Percentiles rank a stretch among this genome's conserved stretches.
Evolutionary conservation across 306 rosid genomes (phyloP).

Genomic region (Hylodesmum podocarpum): DNA sequence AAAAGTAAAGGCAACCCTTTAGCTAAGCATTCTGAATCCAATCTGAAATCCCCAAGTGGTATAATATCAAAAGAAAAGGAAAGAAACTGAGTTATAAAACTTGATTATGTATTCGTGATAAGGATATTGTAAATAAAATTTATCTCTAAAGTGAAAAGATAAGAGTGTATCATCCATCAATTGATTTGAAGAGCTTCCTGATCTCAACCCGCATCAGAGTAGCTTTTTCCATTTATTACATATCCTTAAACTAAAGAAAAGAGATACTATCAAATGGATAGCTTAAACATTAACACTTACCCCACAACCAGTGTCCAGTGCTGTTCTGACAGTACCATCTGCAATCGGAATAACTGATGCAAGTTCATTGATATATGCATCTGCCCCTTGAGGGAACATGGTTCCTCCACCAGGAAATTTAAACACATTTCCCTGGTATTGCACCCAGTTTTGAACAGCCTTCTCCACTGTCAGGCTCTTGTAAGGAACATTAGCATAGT

Average conservation of each 20-base stretch:
- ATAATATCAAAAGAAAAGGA: neutral
- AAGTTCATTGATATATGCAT: slow-evolving; percentile 90
- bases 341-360: slow-evolving; percentile 82
- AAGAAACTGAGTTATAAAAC: neutral
- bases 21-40: neutral
- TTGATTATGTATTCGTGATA: neutral
- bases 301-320: slow-evolving; percentile 95
- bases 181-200: neutral
- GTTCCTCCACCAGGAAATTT: slow-evolving; percentile 99
- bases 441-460: slow-evolving; percentile 95
- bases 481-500: slow-evolving; percentile 89
- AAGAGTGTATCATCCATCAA: neutral
- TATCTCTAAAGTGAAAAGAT: neutral
- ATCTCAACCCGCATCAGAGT: neutral
- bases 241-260: neutral
- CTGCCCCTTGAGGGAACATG: slow-evolving; percentile 95
- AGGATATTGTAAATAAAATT: neutral
- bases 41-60: neutral
- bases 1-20: neutral
- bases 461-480: slow-evolving; percentile 89
- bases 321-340: slow-evolving; percentile 89
- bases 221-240: neutral
- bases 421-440: slow-evolving; percentile 83
- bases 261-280: neutral
- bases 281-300: slow-evolving; percentile 47